phyloP scores from a whole-genome alignment of 805 yeast species.

The Metschnikowia cerradonensis region DNA sequence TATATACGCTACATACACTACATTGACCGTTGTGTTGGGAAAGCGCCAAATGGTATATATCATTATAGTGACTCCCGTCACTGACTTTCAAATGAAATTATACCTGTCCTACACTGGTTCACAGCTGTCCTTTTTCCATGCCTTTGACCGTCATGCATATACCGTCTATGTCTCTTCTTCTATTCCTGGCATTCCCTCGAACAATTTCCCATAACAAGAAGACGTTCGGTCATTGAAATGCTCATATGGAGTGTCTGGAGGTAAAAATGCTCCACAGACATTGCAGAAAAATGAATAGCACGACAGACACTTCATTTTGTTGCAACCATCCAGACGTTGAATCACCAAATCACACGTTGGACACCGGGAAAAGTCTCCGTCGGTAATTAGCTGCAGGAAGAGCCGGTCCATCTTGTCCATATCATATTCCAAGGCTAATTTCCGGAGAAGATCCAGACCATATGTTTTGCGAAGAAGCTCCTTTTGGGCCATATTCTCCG shows the following conservation, averaged over 20 bases:
- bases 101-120: no score
- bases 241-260: constrained; percentile 43
- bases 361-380: constrained; percentile 45
- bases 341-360: constrained; percentile 50
- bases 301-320: constrained; percentile 53
- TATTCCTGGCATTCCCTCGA: constrained; percentile 44
- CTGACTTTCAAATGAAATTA: no score
- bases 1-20: no score
- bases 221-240: constrained; percentile 45
- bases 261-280: constrained; percentile 45
- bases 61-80: no score
- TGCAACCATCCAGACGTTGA: constrained; percentile 60
- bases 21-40: no score
- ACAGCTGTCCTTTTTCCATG: no score
- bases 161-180: neutral
- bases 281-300: constrained; percentile 52
- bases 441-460: constrained; percentile 41
- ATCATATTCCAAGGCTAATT: constrained; percentile 41
- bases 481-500: constrained; percentile 12
- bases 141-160: no score
- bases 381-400: constrained; percentile 41
- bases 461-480: constrained; percentile 33
- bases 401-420: constrained; percentile 37
- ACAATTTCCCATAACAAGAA: constrained; percentile 47
- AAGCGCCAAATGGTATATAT: no score